A percentile compares a stretch with the other conserved stretches of the same genome.
Evolutionary conservation across 2,329 filamentous ascomycete genomes (phyloP).

Genomic region (Xylariaceae sp.): DNA sequence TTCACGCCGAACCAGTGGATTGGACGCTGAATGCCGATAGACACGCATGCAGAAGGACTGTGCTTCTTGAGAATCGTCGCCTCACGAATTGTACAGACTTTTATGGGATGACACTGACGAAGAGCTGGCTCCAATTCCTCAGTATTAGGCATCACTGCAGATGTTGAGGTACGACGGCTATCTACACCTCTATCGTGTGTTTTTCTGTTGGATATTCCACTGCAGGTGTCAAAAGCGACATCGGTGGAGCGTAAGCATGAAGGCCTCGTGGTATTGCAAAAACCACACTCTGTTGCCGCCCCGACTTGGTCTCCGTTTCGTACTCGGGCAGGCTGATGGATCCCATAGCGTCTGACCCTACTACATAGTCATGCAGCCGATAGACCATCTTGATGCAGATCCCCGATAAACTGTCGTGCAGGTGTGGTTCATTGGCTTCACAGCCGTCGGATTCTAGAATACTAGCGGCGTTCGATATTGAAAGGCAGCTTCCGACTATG

Average conservation of each 20-base stretch:
- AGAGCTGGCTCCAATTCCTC: no score
- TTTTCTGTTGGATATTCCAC: no score
- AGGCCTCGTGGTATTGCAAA: neutral
- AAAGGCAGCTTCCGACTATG: constrained; percentile 22
- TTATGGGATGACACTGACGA: no score
- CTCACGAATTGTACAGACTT: no score
- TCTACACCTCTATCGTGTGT: no score
- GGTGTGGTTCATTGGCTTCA: constrained; percentile 5
- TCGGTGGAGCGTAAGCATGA: neutral
- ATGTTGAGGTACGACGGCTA: no score
- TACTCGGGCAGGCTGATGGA: neutral
- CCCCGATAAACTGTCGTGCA: constrained; percentile 2
- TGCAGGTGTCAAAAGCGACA: no score
- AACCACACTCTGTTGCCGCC: neutral
- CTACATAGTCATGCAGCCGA: constrained; percentile 14
- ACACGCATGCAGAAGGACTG: no score
- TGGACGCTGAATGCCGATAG: no score
- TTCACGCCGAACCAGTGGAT: no score
- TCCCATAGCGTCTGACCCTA: constrained; percentile 14
- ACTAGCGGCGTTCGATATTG: constrained; percentile 21
- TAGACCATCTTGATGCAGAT: constrained; percentile 7
- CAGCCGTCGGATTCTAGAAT: constrained; percentile 21
- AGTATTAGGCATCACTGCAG: no score
- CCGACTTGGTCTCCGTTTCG: neutral
- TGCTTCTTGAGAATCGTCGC: no score